These are phyloP conservation scores for Codiaeum variegatum DNA, from an alignment of 441 rosid genomes.

Conservation along the genomic window DNA sequence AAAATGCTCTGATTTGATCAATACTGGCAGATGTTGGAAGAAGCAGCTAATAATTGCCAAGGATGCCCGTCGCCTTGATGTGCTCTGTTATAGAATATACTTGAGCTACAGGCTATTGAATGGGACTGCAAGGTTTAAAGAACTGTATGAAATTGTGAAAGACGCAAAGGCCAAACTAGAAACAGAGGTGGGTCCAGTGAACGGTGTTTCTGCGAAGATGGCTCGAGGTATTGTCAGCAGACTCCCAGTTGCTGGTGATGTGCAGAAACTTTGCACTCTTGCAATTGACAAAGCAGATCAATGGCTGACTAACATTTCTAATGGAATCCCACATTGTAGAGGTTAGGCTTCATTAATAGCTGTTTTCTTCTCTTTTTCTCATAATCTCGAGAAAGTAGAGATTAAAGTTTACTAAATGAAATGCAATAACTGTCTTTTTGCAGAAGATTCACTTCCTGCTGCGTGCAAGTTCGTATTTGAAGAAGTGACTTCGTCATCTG, in stretches of 20 bases:
- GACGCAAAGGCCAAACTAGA: conserved; percentile 77
- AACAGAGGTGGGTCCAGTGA: conserved; percentile 79
- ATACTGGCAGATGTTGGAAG: conserved; percentile 77
- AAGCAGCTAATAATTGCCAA: conserved; percentile 81
- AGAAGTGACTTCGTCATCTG: conserved; percentile 64
- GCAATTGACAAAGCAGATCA: conserved; percentile 77
- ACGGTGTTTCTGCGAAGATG: conserved; percentile 66
- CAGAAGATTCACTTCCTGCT: conserved; percentile 80
- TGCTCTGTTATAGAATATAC: conserved; percentile 77
- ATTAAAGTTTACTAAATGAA: conserved; percentile 17
- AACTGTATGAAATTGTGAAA: conserved; percentile 62
- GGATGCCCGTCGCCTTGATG: conserved; percentile 89
- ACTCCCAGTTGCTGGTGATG: conserved; percentile 71
- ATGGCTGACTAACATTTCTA: conserved; percentile 45
- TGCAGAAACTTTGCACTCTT: conserved; percentile 71
- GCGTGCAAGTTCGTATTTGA: conserved; percentile 90
- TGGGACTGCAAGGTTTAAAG: conserved; percentile 71
- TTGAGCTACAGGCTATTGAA: conserved; percentile 79
- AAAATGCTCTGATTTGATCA: background rate
- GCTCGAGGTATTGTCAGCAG: conserved; percentile 92
- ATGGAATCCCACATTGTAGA: conserved; percentile 35
- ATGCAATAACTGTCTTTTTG: conserved; percentile 19
- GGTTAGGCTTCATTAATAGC: conserved; percentile 35
- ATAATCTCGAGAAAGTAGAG: conserved; percentile 4
- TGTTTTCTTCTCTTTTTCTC: background rate